Evolutionary conservation across 805 yeast species (phyloP), one percentile per base, ranked within the genome.

Genomic region (Zygosaccharomyces siamensis): DNA sequence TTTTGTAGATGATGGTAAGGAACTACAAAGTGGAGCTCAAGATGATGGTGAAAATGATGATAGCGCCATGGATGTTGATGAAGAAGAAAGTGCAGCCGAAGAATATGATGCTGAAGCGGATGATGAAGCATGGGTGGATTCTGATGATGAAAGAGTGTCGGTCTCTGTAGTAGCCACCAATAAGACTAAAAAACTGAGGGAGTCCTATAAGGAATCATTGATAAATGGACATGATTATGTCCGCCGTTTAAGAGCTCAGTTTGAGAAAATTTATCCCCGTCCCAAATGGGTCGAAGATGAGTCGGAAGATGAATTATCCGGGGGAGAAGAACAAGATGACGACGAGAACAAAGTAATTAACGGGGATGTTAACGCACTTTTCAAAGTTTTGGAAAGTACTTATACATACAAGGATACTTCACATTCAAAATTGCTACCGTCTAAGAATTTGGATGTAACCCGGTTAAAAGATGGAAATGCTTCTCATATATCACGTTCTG

Each of bases 391-490:
- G 32, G 63, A 67, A 49, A 59, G 65, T 8, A 58, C 75, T 45
- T 77, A 74, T 55, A 66, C 71, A 5, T 68, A 71, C 53, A 69
- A 71, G 48, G 70, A 69, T 46, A 46, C 47, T 3, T 71, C 76
- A 41, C 67, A 73, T 23, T 65, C 77, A 35, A 80, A 75, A 61
- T 65, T 89, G 40, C 72, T 93, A 46, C 84, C 93, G 20, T 78
- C 93, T 3, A 75, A 77, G 44, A 77, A 74, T 48, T 70, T 93
- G 26, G 89, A 89, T 54, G 86, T 93, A 32, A 68, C 81, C n/a
- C 77, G 97, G 52, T 73, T 93, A 39, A 85, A 84, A 54, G 98
- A 93, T 70, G 97, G 95, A 37, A 92, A 89, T 61, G 73, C 76
- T 44, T 76, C 79, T 40, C 81, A 79, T 50, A 70, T 79, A 4